Evolutionary conservation across 2,329 filamentous ascomycete genomes (phyloP), one percentile per base, ranked within the genome.

Genomic region (Aureobasidium sp.): DNA sequence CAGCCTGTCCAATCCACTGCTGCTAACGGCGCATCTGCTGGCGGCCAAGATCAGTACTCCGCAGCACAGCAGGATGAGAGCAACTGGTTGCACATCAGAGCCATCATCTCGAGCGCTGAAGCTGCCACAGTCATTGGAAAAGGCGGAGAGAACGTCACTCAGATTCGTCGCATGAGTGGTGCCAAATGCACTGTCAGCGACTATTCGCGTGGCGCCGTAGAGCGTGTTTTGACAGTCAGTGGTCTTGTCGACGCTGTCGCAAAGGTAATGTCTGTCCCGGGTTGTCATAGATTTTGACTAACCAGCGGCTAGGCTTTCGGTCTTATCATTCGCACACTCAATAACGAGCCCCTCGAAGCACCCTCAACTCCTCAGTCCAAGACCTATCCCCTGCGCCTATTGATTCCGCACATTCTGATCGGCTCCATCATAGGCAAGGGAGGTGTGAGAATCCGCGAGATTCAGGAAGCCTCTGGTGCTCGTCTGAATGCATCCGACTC

Each of bases 111-210:
- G 58, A 99, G 93, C 76, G 91, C 91, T 49, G 94, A 99, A 77
- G 94, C 94, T 68, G 94, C 94, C 42, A 99, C 94, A 53, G 91
- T 97, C 67, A 99, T 99, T 76, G 94, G 94, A 72, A 99, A 99
- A 79, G 93, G 92, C 66, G 94, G 94, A 73, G 94, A 99, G 81
- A 99, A 99, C 72, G 94, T 99, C 52, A 96, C 92, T 68, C 91
- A 96, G 78, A 97, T 99, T 72, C 87, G 94, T 68, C 91, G 90
- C 74, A 82, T 96, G 78, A 97, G 94, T 58, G 92, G 91, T 70
- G 94, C 94, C 67, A 97, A 97, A 79, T 99, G 94, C 80, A 99
- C 94, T 52, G 94, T 99, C 69, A 97, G 92, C 78, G 94, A 99
- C 77, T 99, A 97, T 72, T 90, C 95, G 69, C 91, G 96, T 72